Conservation (phyloP, 2,329 filamentous ascomycete species). For the Pseudocercospora fuligena region DNA sequence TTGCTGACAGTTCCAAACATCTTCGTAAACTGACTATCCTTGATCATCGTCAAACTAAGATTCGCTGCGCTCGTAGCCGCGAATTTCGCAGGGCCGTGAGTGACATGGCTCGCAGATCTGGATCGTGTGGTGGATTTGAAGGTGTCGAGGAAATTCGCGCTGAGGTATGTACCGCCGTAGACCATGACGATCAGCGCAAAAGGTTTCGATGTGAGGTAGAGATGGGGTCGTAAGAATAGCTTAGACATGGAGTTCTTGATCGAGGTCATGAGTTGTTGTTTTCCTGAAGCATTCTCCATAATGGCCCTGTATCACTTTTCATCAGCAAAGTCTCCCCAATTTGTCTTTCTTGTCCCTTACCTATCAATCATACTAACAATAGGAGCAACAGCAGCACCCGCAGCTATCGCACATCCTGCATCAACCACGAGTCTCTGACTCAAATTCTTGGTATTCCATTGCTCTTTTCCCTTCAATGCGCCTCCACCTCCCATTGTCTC, state of each 20-base stretch:
- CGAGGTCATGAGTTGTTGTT: conserved; percentile 63
- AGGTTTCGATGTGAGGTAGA: conserved; percentile 66
- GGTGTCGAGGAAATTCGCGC: conserved; percentile 87
- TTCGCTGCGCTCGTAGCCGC: conserved; percentile 79
- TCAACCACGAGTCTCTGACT: conserved; percentile 70
- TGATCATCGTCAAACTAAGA: conserved; percentile 84
- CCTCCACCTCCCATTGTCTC: conserved; percentile 15
- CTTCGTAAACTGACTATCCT: conserved; percentile 82
- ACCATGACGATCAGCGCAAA: conserved; percentile 70
- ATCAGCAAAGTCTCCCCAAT: background rate
- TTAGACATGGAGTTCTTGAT: conserved; percentile 62
- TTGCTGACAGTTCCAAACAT: conserved; percentile 71
- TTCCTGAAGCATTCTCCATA: conserved; percentile 80
- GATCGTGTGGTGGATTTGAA: conserved; percentile 66
- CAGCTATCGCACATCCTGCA: conserved; percentile 68
- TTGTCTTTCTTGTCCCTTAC: conserved; percentile 51
- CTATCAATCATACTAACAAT: conserved; percentile 87
- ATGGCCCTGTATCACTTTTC: conserved; percentile 61
- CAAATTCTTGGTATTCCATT: conserved; percentile 79
- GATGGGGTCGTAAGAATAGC: conserved; percentile 65
- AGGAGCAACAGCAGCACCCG: conserved; percentile 78
- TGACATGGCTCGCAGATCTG: conserved; percentile 65
- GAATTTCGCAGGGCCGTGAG: conserved; percentile 80
- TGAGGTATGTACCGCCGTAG: conserved; percentile 88
- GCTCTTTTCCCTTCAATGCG: conserved; percentile 2